Base-by-base conservation (phyloP, 2,329 filamentous ascomycete species). In the Atkinsonella hypoxylon region DNA sequence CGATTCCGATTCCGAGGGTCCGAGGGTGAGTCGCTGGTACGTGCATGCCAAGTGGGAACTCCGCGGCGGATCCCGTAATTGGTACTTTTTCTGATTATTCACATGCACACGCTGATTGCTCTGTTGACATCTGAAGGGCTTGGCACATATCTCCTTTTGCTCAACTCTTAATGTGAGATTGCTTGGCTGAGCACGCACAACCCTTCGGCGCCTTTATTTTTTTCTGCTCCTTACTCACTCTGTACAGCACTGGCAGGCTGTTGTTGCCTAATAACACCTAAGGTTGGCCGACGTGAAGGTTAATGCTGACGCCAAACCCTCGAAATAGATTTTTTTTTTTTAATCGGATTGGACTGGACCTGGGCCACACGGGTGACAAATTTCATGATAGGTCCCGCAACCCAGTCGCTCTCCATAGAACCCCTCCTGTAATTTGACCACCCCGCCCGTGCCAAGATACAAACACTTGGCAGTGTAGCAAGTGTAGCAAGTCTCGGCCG, bases 71-170 rank as follows among this genome's bases (percentile, higher is more conserved):
- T 15, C 26, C n/a, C 31, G 42, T 44, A 44, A 10, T 15, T 44
- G 26, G 26, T 26, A 26, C 26, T 26, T 26, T 4, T 1, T 8
- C 20, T 15, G 26, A 15, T 18, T n/a, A n/a, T 18, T 8, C 26
- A 44, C 42, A 44, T 44, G 22, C 31, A 44, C 12, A 17, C 7
- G 36, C n/a, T 31, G n/a, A 31, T n/a, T 17, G 34, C 46, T 48
- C 26, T 32, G 46, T 32, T 40, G 20, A 22, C 20, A 50, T 39
- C 32, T 44, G 17, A 20, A 31, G 26, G 34, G 13, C 48, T 50
- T 50, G 48, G 48, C 48, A 50, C 34, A 50, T 45, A 46, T 50
- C 42, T 46, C 48, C 34, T 31, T 41, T 31, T 40, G 30, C 17
- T 46, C 17, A 26, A 38, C 5, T 46, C 31, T 15, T 26, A 36